Base-by-base conservation (phyloP, 2,329 filamentous ascomycete species). In the Pseudogymnoascus sp. region DNA sequence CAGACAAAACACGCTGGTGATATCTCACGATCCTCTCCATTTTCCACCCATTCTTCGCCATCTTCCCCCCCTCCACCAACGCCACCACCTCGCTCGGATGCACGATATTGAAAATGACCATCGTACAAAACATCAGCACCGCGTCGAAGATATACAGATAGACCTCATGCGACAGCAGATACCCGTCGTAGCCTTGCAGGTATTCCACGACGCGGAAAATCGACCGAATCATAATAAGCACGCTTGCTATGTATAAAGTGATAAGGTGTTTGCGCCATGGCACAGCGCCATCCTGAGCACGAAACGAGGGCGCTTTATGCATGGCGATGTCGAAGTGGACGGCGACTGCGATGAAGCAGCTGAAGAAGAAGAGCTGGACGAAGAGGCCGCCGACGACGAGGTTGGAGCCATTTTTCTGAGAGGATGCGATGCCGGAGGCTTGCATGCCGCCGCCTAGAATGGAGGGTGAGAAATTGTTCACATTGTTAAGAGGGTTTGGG, bases 341-440 rank as follows among this genome's bases (percentile, higher is more conserved):
- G 0, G 78, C 73, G 0, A 78, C 73, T 1, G 77, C 62, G 23
- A 82, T 72, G 67, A 84, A 84, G 62, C 81, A 73, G 12, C 74
- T 73, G 66, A 83, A 83, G 66, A 81, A 78, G 14, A 79, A 25
- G 5, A 84, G 74, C 67, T 84, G 81, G 5, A 82, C 68, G 10
- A 77, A 70, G 2, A 84, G 71, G 14, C 81, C 81, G 4, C 67
- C 76, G 14, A 81, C 73, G 23, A 82, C 77, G 59, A 82, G 71
- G 14, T 76, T 72, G 60, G 77, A 70, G 14, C 76, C 77, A 1
- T 66, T 63, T 18, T 63, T 18, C 74, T 65, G 60, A 65, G 71
- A 33, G 47, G 23, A n/a, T 25, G 1, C 23, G 1, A 67, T 67
- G 1, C 72, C 70, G 1, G 63, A 53, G 0, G 72, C 67, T 65